Percentiles rank a stretch among this genome's conserved stretches.
These are phyloP conservation scores for Glebionis coronaria DNA, from an alignment of 129 eudicot genomes.

Conservation along the genomic window DNA sequence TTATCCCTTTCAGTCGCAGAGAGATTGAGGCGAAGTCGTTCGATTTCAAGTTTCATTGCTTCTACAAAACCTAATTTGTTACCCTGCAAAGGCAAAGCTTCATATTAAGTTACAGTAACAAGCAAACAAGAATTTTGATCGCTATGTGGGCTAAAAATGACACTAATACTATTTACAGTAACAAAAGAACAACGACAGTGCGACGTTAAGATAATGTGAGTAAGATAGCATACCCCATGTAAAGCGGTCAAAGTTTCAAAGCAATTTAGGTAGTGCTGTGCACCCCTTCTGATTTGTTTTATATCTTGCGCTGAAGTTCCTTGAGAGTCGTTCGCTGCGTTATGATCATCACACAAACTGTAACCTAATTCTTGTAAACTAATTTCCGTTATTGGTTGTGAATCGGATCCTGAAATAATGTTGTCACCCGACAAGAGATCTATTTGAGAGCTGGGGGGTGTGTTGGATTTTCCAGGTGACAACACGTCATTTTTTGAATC, in stretches of 20 bases:
- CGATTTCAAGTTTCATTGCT: conserved; percentile 90
- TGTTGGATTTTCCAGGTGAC: conserved; percentile 28
- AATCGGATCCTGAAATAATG: conserved; percentile 30
- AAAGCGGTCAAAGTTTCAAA: conserved; percentile 55
- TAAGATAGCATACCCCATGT: conserved; percentile 51
- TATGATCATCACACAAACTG: conserved; percentile 42
- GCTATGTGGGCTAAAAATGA: no score
- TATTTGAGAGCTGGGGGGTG: conserved; percentile 42
- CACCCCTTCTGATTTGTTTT: conserved; percentile 30
- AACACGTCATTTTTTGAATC: conserved; percentile 27
- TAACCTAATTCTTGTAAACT: conserved; percentile 44
- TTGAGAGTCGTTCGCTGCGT: conserved; percentile 30
- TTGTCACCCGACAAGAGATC: conserved; percentile 80
- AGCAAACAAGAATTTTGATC: no score
- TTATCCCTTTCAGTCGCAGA: conserved; percentile 84
- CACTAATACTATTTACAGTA: no score
- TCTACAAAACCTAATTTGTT: conserved; percentile 60
- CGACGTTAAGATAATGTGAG: conserved; percentile 2
- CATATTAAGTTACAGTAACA: not conserved
- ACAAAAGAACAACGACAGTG: not conserved
- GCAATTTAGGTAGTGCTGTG: conserved; percentile 52
- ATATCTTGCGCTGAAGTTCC: conserved; percentile 36
- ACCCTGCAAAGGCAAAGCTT: conserved; percentile 58
- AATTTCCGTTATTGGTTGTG: conserved; percentile 45
- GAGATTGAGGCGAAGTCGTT: conserved; percentile 65